These are phyloP conservation scores for Cupressus sempervirens DNA, from an alignment of 75 land plant genomes.

Conservation along the genomic window DNA sequence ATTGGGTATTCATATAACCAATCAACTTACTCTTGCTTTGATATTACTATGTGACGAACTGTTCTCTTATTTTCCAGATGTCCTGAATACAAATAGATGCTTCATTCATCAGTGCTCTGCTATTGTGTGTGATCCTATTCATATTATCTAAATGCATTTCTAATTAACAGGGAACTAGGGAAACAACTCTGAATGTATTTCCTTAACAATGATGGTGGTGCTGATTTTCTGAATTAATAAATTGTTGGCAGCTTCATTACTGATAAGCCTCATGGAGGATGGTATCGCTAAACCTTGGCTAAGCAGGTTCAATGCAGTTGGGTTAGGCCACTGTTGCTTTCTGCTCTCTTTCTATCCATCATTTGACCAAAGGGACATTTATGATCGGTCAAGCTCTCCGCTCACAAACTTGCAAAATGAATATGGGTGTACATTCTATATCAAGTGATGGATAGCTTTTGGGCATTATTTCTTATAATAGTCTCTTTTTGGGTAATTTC, in stretches of 20 bases:
- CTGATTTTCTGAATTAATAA: neutral
- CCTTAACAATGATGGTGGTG: neutral
- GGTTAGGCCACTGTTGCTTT: neutral
- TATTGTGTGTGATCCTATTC: neutral
- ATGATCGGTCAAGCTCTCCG: neutral
- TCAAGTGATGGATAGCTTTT: neutral
- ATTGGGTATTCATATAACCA: no score
- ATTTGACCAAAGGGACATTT: no score
- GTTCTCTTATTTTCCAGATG: no score
- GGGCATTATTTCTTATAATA: neutral
- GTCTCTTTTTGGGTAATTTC: neutral
- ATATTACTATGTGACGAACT: no score
- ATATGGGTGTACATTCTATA: neutral
- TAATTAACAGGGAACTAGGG: neutral
- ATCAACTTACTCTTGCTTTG: no score
- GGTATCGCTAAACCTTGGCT: neutral
- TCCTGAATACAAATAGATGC: no score
- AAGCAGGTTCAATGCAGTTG: neutral
- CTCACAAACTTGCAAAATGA: neutral
- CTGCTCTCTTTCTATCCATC: neutral
- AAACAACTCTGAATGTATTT: neutral
- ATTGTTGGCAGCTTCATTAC: neutral
- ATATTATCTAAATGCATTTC: neutral
- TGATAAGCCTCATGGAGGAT: neutral
- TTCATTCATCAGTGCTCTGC: neutral